Base-by-base conservation (phyloP, 1,139 yeast genomes). In the Saccharomyces pastorianus region DNA sequence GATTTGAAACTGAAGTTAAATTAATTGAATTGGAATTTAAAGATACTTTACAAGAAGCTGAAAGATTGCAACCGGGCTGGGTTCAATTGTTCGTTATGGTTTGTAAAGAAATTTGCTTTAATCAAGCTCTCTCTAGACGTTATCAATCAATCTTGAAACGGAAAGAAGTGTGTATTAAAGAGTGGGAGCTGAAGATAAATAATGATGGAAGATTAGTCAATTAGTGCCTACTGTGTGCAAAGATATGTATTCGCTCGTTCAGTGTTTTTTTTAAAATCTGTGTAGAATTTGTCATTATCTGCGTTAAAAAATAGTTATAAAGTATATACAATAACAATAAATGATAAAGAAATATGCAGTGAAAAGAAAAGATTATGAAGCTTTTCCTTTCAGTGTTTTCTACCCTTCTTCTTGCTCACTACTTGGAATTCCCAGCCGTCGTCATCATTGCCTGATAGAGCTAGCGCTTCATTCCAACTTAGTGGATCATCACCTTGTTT, bases 71-170 rank as follows among this genome's bases (percentile, higher is more conserved):
- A 67, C 80, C 82, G 52, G 95, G 89, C 28, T 91, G 97, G 96
- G 81, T 85, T 6, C 85, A 81, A 61, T 73, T 79, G 52, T 81
- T 89, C 64, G 86, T 90, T 67, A 85, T 86, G 11, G 81, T 86
- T 20, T 88, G 93, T 38, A 93, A 86, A 65, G 98, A 93, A 66
- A 84, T 93, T 50, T 88, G 96, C 60, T 88, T 89, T 71, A 91
- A 91, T 68, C 95, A 88, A 71, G 96, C 96, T 0, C 76, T 93
- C 55, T 81, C 95, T 72, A 81, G 95, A 74, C 83, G 97, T 65
- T 75, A 89, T 55, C 71, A 72, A 42, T 80, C 89, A n/a, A 78
- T 87, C 64, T 83, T 79, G 20, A 77, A 73, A 41, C 78, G 89
- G 64, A 74, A 76, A 51, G 72, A 75, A 53, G 73, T 73, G 25